A percentile compares a stretch with the other conserved stretches of the same genome.
These are phyloP conservation scores for Trichoderma sp. DNA, from an alignment of 2,329 filamentous ascomycete genomes.

Conservation along the genomic window DNA sequence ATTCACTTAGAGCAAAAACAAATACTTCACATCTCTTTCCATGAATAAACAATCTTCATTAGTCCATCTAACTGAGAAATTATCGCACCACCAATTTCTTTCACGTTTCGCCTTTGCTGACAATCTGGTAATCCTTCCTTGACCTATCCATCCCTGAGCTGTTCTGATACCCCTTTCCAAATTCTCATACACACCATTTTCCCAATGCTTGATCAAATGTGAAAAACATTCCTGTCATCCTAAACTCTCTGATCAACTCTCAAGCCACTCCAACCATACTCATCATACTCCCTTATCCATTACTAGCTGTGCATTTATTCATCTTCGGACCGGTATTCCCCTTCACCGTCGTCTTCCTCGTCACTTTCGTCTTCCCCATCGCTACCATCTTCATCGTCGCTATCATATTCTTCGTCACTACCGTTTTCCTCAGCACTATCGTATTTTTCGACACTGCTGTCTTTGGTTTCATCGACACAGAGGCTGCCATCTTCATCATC, in stretches of 20 bases:
- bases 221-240: background rate
- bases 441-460: no score
- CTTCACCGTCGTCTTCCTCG: no score
- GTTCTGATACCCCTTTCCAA: background rate
- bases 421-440: background rate
- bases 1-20: background rate
- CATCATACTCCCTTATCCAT: background rate
- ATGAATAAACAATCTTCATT: background rate
- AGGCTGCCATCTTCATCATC: background rate
- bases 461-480: background rate
- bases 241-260: background rate
- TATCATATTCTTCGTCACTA: no score
- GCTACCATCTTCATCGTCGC: background rate
- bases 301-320: background rate
- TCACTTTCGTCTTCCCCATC: no score
- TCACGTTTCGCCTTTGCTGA: background rate
- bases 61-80: background rate
- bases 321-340: background rate
- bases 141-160: background rate
- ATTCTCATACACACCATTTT: background rate
- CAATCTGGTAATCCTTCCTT: background rate
- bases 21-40: background rate
- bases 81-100: background rate
- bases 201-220: background rate
- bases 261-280: background rate